Percentiles rank a stretch among this genome's conserved stretches.
phyloP scores from a whole-genome alignment of 371 early-diverging fungal species.

The Lichtheimia ornata region DNA sequence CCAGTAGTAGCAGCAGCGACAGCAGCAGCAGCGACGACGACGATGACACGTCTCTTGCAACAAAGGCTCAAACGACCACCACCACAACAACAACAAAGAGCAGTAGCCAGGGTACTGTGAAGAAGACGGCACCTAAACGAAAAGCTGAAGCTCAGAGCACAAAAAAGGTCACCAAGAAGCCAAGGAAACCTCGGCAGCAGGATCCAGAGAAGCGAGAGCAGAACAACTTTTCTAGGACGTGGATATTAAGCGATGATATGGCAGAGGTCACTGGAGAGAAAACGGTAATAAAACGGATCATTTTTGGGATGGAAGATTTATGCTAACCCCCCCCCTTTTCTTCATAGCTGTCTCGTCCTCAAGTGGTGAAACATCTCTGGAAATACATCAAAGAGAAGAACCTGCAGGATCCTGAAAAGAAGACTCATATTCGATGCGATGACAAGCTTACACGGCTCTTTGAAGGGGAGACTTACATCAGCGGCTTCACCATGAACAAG shows the following conservation, averaged over 20 bases:
- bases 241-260: conserved; percentile 30
- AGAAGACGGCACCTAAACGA: conserved; percentile 5
- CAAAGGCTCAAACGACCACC: not conserved
- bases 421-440: conserved; percentile 41
- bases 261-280: conserved; percentile 26
- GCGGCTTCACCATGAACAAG: conserved; percentile 48
- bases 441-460: conserved; percentile 35
- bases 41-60: not conserved
- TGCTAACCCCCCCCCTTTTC: not conserved
- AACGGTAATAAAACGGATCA: conserved; percentile 21
- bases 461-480: conserved; percentile 14
- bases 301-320: not conserved
- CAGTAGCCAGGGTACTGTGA: not conserved
- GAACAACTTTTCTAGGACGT: conserved; percentile 25
- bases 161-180: conserved; percentile 10
- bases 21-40: conserved; percentile 8
- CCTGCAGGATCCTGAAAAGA: conserved; percentile 48
- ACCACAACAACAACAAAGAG: not conserved
- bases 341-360: conserved; percentile 34
- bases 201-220: conserved; percentile 13
- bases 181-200: conserved; percentile 7
- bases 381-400: conserved; percentile 47
- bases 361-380: conserved; percentile 51
- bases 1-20: conserved; percentile 1
- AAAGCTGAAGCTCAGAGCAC: conserved; percentile 8